Conservation (phyloP, 345 rosid genomes). For the Bruguiera gymnorhiza region DNA sequence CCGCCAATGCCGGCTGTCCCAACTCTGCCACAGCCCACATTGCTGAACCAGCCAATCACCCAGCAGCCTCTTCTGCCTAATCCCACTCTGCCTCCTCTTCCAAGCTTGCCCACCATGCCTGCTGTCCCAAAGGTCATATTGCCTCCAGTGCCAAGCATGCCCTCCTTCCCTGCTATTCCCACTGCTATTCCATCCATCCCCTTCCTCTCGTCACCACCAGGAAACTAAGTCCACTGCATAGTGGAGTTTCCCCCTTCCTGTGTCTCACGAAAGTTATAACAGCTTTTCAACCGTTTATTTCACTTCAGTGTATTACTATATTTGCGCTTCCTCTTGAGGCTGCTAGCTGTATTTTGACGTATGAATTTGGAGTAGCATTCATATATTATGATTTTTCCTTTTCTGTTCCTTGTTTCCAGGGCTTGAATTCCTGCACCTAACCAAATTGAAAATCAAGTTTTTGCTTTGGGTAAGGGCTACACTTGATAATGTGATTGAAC, state of each 20-base stretch:
- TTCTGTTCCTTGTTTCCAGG: too few relatives aligned
- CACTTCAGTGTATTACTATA: too few relatives aligned
- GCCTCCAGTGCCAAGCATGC: constrained; percentile 25
- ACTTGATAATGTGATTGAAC: too few relatives aligned
- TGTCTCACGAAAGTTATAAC: too few relatives aligned
- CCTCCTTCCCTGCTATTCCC: constrained; percentile 3
- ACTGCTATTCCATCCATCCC: constrained; percentile 13
- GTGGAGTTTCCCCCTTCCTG: background rate
- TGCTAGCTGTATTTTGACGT: too few relatives aligned
- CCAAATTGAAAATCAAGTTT: too few relatives aligned
- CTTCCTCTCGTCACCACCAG: constrained; percentile 17
- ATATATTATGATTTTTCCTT: too few relatives aligned
- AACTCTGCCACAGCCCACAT: background rate
- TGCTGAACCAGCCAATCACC: background rate
- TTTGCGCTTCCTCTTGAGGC: too few relatives aligned
- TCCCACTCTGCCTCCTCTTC: background rate
- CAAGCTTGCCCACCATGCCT: background rate
- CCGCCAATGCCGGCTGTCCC: background rate
- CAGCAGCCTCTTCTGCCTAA: background rate
- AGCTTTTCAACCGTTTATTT: too few relatives aligned
- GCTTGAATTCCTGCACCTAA: too few relatives aligned
- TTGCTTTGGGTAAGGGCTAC: too few relatives aligned
- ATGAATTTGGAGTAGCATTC: too few relatives aligned
- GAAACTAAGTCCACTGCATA: background rate
- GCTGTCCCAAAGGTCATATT: background rate